These are phyloP conservation scores for Limnanthes douglasii DNA, from an alignment of 345 rosid species.

Conservation along the genomic window DNA sequence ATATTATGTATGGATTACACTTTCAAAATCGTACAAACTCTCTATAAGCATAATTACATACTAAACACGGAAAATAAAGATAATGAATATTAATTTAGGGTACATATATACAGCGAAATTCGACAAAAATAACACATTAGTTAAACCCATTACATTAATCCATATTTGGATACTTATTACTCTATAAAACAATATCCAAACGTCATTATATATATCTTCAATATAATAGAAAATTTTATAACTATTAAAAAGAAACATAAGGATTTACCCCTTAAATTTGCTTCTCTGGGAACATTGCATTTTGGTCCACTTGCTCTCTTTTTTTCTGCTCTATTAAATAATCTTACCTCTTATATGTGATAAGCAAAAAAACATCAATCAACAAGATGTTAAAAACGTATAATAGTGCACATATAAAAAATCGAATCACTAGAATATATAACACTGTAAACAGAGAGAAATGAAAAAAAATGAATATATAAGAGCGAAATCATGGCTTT, in stretches of 20 bases:
- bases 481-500: constrained; percentile 26
- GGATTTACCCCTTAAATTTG: constrained; percentile 58
- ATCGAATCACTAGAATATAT: no score
- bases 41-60: no score
- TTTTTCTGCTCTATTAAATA: constrained; percentile 57
- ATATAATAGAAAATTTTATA: neutral
- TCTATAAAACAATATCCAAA: neutral
- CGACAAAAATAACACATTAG: no score
- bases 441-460: no score
- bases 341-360: constrained; percentile 42
- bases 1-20: constrained; percentile 28
- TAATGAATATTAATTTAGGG: no score
- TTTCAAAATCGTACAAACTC: no score
- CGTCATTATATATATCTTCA: neutral
- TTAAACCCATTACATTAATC: no score
- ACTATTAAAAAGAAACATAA: neutral
- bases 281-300: no score
- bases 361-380: neutral
- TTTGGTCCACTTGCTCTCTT: constrained; percentile 66
- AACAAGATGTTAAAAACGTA: neutral
- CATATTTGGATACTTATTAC: neutral
- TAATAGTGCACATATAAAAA: neutral
- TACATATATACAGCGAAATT: no score
- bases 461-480: neutral
- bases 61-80: constrained; percentile 7